These are phyloP conservation scores for Cercospora sojina DNA, from an alignment of 2,329 filamentous ascomycete genomes.

Conservation along the genomic window DNA sequence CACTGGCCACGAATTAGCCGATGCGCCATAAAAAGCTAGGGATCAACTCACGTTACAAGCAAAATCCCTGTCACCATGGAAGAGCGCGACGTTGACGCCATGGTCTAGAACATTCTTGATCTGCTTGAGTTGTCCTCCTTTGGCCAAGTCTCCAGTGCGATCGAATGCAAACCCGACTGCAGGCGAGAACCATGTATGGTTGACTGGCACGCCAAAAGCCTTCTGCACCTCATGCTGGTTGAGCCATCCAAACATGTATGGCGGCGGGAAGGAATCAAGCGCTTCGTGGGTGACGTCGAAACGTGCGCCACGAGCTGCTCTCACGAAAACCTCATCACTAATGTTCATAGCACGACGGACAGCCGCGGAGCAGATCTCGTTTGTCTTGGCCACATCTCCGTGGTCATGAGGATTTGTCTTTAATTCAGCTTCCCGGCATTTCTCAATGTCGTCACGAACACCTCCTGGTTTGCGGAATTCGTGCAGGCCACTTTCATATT, in stretches of 20 bases:
- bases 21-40: background rate
- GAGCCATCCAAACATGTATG: slow-evolving; percentile 57
- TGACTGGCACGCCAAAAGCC: slow-evolving; percentile 56
- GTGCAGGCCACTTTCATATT: slow-evolving; percentile 39
- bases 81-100: slow-evolving; percentile 61
- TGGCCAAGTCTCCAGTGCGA: slow-evolving; percentile 46
- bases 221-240: slow-evolving; percentile 57
- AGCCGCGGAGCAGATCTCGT: slow-evolving; percentile 31
- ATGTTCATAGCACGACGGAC: slow-evolving; percentile 43
- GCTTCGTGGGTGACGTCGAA: slow-evolving; percentile 56
- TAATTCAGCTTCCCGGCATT: slow-evolving; percentile 51
- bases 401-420: slow-evolving; percentile 54
- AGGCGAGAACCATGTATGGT: slow-evolving; percentile 28
- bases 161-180: slow-evolving; percentile 46
- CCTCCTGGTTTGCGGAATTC: slow-evolving; percentile 52
- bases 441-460: slow-evolving; percentile 54
- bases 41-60: slow-evolving; percentile 41
- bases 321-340: slow-evolving; percentile 50
- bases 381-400: slow-evolving; percentile 40
- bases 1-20: slow-evolving; percentile 37
- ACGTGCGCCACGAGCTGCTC: slow-evolving; percentile 48
- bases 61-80: slow-evolving; percentile 65
- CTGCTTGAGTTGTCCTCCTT: slow-evolving; percentile 39
- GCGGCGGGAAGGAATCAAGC: slow-evolving; percentile 46
- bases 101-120: slow-evolving; percentile 44